Conservation (phyloP, 371 early-diverging fungal species). For the Mucor piriformis region DNA sequence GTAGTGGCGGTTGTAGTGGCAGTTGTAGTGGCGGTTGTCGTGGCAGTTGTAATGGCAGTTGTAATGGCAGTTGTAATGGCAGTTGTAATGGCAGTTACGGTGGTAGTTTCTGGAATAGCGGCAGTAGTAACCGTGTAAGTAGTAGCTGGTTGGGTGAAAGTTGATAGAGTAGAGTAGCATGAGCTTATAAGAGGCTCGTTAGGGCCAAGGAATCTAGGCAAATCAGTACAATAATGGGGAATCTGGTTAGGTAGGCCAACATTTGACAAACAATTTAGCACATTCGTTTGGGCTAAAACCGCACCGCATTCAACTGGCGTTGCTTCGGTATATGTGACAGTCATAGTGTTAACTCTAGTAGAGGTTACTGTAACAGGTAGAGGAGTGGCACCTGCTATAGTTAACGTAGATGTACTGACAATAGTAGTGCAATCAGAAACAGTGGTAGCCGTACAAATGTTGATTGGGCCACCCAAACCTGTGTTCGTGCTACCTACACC, state of each 20-base stretch:
- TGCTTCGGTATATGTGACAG: background rate
- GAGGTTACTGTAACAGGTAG: background rate
- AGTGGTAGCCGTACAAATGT: background rate
- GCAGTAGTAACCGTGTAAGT: conserved; percentile 2
- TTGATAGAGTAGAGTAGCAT: background rate
- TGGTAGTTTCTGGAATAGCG: background rate
- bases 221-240: background rate
- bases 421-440: background rate
- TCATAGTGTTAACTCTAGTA: background rate
- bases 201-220: background rate
- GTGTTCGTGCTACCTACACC: too few species aligned
- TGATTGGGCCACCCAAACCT: too few species aligned
- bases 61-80: background rate
- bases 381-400: background rate
- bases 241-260: background rate
- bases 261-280: background rate
- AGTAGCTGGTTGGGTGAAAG: background rate
- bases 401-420: background rate
- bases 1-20: background rate
- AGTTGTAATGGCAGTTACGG: background rate
- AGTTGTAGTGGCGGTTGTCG: conserved; percentile 1
- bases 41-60: conserved; percentile 1
- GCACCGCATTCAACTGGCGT: background rate
- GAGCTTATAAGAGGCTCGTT: background rate
- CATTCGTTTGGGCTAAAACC: background rate